Evolutionary conservation across 176 grass and related monocot species (phyloP).

Genomic region (Oryza glumipatula): DNA sequence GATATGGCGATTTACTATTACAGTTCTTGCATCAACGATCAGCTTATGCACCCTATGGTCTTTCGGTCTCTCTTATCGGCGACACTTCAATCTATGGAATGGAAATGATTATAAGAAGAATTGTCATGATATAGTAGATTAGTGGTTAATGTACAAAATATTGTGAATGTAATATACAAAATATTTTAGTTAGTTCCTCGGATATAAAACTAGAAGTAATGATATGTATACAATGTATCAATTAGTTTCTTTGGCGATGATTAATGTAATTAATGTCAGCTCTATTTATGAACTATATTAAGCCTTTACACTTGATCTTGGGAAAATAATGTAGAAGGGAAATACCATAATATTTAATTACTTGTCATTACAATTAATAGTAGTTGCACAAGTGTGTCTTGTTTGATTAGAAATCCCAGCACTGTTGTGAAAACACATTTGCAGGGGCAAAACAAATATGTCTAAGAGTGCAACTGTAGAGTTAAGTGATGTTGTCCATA

Average conservation of each 20-base stretch:
- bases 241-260: not conserved
- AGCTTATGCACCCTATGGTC: constrained; percentile 1
- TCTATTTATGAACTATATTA: constrained; percentile 1
- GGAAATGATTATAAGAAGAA: constrained; percentile 3
- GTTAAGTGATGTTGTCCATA: not conserved
- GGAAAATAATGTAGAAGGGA: not conserved
- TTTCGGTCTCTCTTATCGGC: not conserved
- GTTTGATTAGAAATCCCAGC: not conserved
- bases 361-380: not conserved
- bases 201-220: not conserved
- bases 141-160: not conserved
- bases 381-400: not conserved
- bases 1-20: not conserved
- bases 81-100: not conserved
- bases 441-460: not conserved
- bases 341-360: not conserved
- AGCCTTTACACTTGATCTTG: not conserved
- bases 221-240: not conserved
- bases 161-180: not conserved
- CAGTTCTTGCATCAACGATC: constrained; percentile 17
- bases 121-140: constrained; percentile 8
- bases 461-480: not conserved
- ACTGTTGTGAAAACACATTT: not conserved
- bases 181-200: not conserved
- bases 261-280: not conserved